A percentile compares a stretch with the other conserved stretches of the same genome.
phyloP scores from a whole-genome alignment of 495 filamentous ascomycete genomes.

The Penicillium dipodomyicola region DNA sequence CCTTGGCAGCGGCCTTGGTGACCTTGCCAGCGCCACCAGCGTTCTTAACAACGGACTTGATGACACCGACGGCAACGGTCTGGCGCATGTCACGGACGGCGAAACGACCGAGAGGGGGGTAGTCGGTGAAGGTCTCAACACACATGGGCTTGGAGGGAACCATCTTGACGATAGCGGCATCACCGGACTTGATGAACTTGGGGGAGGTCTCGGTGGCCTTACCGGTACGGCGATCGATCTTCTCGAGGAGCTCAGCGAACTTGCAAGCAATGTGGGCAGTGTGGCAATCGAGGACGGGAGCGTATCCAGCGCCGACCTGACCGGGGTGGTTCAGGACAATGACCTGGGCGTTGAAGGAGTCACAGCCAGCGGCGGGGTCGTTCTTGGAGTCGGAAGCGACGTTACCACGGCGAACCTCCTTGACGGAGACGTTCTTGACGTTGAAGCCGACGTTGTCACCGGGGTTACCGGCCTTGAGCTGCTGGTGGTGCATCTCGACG shows the following conservation, averaged over 20 bases:
- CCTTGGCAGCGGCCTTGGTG: conserved; percentile 70
- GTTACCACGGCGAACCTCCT: conserved; percentile 99
- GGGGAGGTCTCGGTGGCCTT: conserved; percentile 87
- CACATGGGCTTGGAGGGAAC: conserved; percentile 99
- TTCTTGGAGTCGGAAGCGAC: conserved; percentile 99
- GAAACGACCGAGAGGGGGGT: conserved; percentile 98
- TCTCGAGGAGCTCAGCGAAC: conserved; percentile 97
- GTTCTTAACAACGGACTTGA: conserved; percentile 81
- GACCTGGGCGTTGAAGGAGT: conserved; percentile 98
- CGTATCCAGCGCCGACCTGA: conserved; percentile 98
- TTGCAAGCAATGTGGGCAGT: conserved; percentile 99
- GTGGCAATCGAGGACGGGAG: conserved; percentile 98
- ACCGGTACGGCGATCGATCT: conserved; percentile 99
- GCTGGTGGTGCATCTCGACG: conserved; percentile 99
- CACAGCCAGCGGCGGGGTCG: conserved; percentile 85
- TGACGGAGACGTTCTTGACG: conserved; percentile 99
- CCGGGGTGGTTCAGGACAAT: conserved; percentile 99
- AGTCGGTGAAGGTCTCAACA: conserved; percentile 99
- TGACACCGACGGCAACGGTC: conserved; percentile 97
- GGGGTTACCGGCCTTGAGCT: conserved; percentile 91
- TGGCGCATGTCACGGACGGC: conserved; percentile 90
- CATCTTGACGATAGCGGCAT: conserved; percentile 99
- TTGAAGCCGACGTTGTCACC: conserved; percentile 99
- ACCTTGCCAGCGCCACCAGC: conserved; percentile 67
- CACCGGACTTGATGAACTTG: conserved; percentile 99